A percentile compares a stretch with the other conserved stretches of the same genome.
phyloP scores from a whole-genome alignment of 1,139 yeast species.

The Geotrichum citri-aurantii region DNA sequence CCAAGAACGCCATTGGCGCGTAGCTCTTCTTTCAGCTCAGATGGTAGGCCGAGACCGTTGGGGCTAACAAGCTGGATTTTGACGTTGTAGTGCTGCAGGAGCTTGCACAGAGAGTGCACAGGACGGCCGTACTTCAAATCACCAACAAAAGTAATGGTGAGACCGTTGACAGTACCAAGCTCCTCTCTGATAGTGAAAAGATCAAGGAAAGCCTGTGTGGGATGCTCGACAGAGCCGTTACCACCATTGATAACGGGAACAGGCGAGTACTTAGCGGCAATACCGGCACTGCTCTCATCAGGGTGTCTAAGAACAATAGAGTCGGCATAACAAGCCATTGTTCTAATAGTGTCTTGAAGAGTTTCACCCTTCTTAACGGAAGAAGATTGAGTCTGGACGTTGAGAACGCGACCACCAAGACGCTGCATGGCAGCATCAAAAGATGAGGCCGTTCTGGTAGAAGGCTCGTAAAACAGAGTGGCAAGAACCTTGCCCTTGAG shows the following conservation, averaged over 20 bases:
- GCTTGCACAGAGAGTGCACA: slow-evolving; percentile 90
- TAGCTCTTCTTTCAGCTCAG: slow-evolving; percentile 60
- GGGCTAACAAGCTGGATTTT: slow-evolving; percentile 92
- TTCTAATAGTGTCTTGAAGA: slow-evolving; percentile 90
- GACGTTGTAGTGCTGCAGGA: slow-evolving; percentile 88
- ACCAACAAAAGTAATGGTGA: slow-evolving; percentile 98
- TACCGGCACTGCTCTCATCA: slow-evolving; percentile 80
- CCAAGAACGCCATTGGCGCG: slow-evolving; percentile 60
- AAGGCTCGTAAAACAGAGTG: slow-evolving; percentile 96
- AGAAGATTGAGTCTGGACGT: slow-evolving; percentile 76
- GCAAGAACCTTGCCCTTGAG: slow-evolving; percentile 87
- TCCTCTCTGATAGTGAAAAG: slow-evolving; percentile 98
- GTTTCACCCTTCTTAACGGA: slow-evolving; percentile 98
- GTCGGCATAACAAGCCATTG: slow-evolving; percentile 95
- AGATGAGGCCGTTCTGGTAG: slow-evolving; percentile 93
- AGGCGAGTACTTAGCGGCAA: slow-evolving; percentile 94
- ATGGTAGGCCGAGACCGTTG: slow-evolving; percentile 77
- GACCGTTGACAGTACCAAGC: slow-evolving; percentile 96
- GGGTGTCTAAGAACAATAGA: slow-evolving; percentile 98
- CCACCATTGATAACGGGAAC: slow-evolving; percentile 98
- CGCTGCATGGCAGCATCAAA: slow-evolving; percentile 99
- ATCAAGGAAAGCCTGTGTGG: slow-evolving; percentile 96
- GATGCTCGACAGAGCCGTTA: slow-evolving; percentile 96
- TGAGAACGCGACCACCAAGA: slow-evolving; percentile 94
- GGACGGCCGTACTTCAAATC: slow-evolving; percentile 98